Evolutionary conservation across 306 rosid species (phyloP).

Genomic region (Lithocarpus polystachyus): DNA sequence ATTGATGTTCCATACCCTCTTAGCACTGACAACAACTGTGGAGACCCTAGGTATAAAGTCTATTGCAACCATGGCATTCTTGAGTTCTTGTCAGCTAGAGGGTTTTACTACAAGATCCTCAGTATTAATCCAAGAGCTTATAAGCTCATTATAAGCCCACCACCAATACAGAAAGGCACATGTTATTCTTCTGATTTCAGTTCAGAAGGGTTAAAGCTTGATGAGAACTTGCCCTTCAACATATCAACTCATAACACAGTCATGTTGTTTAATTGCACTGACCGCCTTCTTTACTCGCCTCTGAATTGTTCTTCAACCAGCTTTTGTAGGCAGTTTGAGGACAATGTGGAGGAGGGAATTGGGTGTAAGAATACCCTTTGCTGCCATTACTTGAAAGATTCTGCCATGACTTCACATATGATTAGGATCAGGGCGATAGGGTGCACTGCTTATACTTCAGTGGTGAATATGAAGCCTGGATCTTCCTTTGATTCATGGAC

Average conservation of each 20-base stretch:
- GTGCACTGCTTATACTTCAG: slow-evolving; percentile 75
- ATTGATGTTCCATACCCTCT: slow-evolving; percentile 73
- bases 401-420: slow-evolving; percentile 73
- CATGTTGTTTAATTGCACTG: slow-evolving; percentile 62
- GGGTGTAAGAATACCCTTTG: slow-evolving; percentile 66
- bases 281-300: slow-evolving; percentile 56
- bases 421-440: slow-evolving; percentile 62
- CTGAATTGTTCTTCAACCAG: slow-evolving; percentile 69
- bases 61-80: slow-evolving; percentile 53
- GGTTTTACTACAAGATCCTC: slow-evolving; percentile 60
- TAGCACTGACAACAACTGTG: slow-evolving; percentile 60
- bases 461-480: slow-evolving; percentile 47
- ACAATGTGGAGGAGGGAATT: slow-evolving; percentile 38
- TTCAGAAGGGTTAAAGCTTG: slow-evolving; percentile 49
- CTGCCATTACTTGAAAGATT: slow-evolving; percentile 73
- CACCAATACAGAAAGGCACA: slow-evolving; percentile 29
- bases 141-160: slow-evolving; percentile 60
- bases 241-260: slow-evolving; percentile 71
- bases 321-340: slow-evolving; percentile 65
- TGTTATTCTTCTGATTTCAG: slow-evolving; percentile 68
- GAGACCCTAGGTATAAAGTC: slow-evolving; percentile 59
- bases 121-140: slow-evolving; percentile 38
- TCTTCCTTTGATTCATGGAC: slow-evolving; percentile 61
- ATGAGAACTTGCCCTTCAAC: slow-evolving; percentile 65
- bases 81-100: slow-evolving; percentile 59